Evolutionary conservation across 2,329 filamentous ascomycete species (phyloP).

Genomic region (Didymella keratinophila): DNA sequence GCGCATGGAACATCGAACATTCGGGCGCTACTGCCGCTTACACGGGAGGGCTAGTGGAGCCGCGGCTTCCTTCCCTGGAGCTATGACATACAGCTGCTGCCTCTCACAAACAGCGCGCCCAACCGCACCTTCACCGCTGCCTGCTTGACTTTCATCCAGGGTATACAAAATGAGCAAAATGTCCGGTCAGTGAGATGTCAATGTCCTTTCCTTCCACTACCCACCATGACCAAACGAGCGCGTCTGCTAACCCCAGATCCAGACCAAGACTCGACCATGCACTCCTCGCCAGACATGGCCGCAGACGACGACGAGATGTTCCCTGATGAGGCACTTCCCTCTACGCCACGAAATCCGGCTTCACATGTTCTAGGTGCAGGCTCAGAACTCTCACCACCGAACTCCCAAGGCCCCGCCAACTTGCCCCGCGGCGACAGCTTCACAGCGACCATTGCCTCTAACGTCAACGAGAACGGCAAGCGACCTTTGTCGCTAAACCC

Average conservation of each 20-base stretch:
- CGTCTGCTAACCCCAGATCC: slow-evolving; percentile 26
- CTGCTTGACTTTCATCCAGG: neutral
- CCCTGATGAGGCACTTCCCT: slow-evolving; percentile 54
- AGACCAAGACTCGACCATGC: slow-evolving; percentile 66
- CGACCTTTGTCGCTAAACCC: slow-evolving; percentile 37
- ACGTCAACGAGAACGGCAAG: slow-evolving; percentile 51
- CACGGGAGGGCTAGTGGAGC: slow-evolving; percentile 20
- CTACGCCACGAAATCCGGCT: slow-evolving; percentile 52
- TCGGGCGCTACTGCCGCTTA: slow-evolving; percentile 22
- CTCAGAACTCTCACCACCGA: slow-evolving; percentile 63
- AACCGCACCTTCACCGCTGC: slow-evolving; percentile 7
- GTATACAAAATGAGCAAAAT: neutral
- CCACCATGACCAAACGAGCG: slow-evolving; percentile 25
- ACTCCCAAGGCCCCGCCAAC: slow-evolving; percentile 55
- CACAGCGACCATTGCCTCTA: slow-evolving; percentile 29
- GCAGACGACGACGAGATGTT: slow-evolving; percentile 54
- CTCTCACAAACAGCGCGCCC: neutral
- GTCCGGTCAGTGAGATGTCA: slow-evolving; percentile 7
- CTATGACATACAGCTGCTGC: slow-evolving; percentile 18
- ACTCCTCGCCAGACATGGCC: slow-evolving; percentile 51
- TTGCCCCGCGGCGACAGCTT: slow-evolving; percentile 35
- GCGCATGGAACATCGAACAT: slow-evolving; percentile 18
- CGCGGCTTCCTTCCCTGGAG: slow-evolving; percentile 19
- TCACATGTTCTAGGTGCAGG: slow-evolving; percentile 36
- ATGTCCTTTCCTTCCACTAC: neutral